Conservation (phyloP, 2,329 filamentous ascomycete species). For the Chalaropsis thielavioides region DNA sequence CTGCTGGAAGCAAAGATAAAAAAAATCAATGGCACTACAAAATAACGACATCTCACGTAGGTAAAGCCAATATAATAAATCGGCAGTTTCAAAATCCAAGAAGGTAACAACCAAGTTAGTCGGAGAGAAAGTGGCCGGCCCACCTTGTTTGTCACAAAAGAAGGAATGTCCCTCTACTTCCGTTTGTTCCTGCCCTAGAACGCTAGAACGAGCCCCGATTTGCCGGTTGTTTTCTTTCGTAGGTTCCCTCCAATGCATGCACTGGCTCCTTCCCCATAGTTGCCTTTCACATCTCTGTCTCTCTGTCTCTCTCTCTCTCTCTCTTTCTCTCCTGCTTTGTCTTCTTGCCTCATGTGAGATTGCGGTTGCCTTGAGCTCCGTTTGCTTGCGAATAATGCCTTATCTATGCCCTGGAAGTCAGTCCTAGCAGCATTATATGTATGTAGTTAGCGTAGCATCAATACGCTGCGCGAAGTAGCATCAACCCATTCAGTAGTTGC, state of each 20-base stretch:
- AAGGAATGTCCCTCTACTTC: neutral
- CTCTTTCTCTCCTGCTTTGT: neutral
- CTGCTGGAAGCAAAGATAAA: neutral
- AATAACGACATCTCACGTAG: neutral
- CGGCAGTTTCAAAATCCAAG: neutral
- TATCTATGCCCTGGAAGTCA: slow-evolving; percentile 1
- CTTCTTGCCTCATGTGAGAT: neutral
- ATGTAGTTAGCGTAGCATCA: neutral
- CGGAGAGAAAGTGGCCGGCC: neutral
- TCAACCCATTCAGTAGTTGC: neutral
- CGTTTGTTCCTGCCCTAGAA: slow-evolving; percentile 1
- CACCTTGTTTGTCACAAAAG: neutral
- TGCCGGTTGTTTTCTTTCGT: neutral
- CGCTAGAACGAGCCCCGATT: neutral
- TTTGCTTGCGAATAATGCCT: neutral
- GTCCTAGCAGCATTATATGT: neutral
- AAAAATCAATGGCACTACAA: neutral
- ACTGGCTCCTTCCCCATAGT: neutral
- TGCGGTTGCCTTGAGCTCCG: neutral
- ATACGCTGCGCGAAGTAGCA: neutral
- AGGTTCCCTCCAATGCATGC: neutral
- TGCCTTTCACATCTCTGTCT: neutral
- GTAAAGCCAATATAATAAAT: too few relatives aligned
- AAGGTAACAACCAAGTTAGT: neutral
- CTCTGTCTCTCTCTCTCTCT: neutral